Evolutionary conservation across 768 basidiomycete species (phyloP), one percentile per base, ranked within the genome.

Genomic region (Nevesoporus exiguus): DNA sequence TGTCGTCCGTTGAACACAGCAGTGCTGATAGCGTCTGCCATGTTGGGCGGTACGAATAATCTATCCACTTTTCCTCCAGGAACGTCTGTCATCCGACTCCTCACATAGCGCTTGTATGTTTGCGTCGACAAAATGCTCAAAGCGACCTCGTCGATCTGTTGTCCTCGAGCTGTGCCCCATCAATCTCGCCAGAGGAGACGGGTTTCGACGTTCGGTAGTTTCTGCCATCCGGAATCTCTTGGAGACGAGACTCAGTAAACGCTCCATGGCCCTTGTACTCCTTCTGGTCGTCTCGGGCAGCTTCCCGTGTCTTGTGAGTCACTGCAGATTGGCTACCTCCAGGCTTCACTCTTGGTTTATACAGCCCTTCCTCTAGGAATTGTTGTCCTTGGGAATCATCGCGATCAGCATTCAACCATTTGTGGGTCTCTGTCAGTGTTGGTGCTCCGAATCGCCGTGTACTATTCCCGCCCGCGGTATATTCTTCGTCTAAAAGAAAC

Each of bases 71-170:
- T 79, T 7, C 86, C 88, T 27, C 79, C 80, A 10, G 90, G 88
- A 56, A 78, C 81, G 58, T 93, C n/a, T n/a, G n/a, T n/a, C n/a
- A 93, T 78, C 67, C 84, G 77, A 55, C 86, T 83, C 41, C 91
- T 80, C 25, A 93, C 90, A 64, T 93, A 93, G 14, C 91, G 87
- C 68, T 93, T 93, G 73, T 91, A 93, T 27, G 86, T 88, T 73
- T 93, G 91, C 15, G 87, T 90, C 29, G 89, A 86, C 91, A 91
- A 93, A 63, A 93, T 86, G n/a, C 86, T 93, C 66, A 93, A 71
- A 8, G 91, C 89, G n/a, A 91, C 83, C 64, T 93, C 91, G 58
- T 93, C 86, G 10, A 93, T 88, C 61, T 88, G 85, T 61, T 88
- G 85, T 24, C 89, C 90, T 33, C 91, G 83, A 27, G 85, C 88